These are phyloP conservation scores for Clonostachys rhizophaga DNA, from an alignment of 2,329 filamentous ascomycete genomes.

Conservation along the genomic window DNA sequence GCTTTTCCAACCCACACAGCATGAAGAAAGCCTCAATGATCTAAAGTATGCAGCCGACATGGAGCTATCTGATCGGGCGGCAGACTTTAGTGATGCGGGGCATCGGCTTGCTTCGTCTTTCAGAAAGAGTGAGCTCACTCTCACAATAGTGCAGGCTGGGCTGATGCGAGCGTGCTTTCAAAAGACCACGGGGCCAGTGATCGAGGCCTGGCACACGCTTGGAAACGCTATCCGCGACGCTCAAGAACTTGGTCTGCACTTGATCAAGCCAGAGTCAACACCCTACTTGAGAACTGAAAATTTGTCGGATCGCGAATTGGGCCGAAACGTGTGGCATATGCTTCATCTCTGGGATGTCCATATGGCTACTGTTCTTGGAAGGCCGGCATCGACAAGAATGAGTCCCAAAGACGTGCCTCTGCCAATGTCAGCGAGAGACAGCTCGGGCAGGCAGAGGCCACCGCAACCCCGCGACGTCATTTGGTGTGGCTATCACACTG, in stretches of 20 bases:
- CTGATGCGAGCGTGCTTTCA: slow-evolving; percentile 4
- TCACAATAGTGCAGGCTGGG: slow-evolving; percentile 3
- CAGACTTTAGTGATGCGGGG: slow-evolving; percentile 4
- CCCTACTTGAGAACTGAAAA: neutral
- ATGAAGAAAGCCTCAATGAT: slow-evolving; percentile 4
- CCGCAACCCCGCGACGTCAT: slow-evolving; percentile 2
- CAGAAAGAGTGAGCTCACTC: neutral
- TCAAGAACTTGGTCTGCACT: slow-evolving; percentile 6
- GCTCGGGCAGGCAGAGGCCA: neutral
- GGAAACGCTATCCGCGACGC: slow-evolving; percentile 4
- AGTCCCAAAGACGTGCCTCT: neutral
- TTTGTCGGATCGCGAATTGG: neutral
- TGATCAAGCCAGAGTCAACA: neutral
- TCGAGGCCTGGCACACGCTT: slow-evolving; percentile 5
- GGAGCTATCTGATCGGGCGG: slow-evolving; percentile 4
- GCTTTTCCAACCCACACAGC: slow-evolving; percentile 2
- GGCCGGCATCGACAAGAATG: slow-evolving; percentile 3
- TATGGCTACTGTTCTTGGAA: slow-evolving; percentile 6
- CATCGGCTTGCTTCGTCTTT: slow-evolving; percentile 1
- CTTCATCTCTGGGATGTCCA: slow-evolving; percentile 6
- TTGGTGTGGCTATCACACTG: slow-evolving; percentile 5
- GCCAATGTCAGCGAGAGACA: neutral
- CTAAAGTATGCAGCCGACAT: slow-evolving; percentile 4
- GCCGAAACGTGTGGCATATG: slow-evolving; percentile 2
- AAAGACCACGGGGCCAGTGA: slow-evolving; percentile 4